A percentile compares a stretch with the other conserved stretches of the same genome.
phyloP scores from a whole-genome alignment of 306 rosid species.

The Trichosanthes truncata region DNA sequence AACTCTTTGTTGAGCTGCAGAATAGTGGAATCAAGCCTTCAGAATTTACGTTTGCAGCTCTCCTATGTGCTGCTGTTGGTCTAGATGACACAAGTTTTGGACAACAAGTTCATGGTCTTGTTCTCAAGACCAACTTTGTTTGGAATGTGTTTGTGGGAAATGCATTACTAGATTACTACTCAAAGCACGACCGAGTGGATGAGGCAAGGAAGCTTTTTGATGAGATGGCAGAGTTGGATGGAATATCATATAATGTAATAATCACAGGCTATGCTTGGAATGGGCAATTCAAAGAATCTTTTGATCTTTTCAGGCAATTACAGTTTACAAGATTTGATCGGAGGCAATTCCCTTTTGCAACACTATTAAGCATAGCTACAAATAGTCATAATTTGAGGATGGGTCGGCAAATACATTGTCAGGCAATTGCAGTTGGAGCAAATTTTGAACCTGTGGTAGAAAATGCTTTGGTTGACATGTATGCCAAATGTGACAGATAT shows the following conservation, averaged over 20 bases:
- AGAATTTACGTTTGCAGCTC: constrained; percentile 75
- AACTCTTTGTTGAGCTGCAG: constrained; percentile 56
- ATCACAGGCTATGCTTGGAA: constrained; percentile 53
- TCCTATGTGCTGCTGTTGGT: constrained; percentile 48
- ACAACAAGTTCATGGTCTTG: constrained; percentile 55
- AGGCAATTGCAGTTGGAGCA: constrained; percentile 39
- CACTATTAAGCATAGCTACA: constrained; percentile 75
- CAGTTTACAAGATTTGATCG: constrained; percentile 47
- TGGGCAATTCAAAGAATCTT: constrained; percentile 36
- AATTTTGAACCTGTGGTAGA: constrained; percentile 49
- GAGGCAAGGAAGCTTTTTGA: constrained; percentile 48
- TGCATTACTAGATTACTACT: constrained; percentile 83
- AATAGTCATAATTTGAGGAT: constrained; percentile 41
- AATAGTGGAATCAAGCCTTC: constrained; percentile 45
- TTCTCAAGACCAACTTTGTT: constrained; percentile 49
- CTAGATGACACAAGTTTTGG: constrained; percentile 54
- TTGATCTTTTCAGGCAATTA: constrained; percentile 43
- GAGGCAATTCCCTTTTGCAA: constrained; percentile 64
- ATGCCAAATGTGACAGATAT: constrained; percentile 75
- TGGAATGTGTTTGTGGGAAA: constrained; percentile 82
- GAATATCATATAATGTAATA: constrained; percentile 67
- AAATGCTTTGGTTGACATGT: constrained; percentile 85
- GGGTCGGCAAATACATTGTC: constrained; percentile 80
- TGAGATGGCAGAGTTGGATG: constrained; percentile 81
- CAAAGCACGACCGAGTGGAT: constrained; percentile 45